These are phyloP conservation scores for Ramichloridium luteum DNA, from an alignment of 2,329 filamentous ascomycete species.

Conservation along the genomic window DNA sequence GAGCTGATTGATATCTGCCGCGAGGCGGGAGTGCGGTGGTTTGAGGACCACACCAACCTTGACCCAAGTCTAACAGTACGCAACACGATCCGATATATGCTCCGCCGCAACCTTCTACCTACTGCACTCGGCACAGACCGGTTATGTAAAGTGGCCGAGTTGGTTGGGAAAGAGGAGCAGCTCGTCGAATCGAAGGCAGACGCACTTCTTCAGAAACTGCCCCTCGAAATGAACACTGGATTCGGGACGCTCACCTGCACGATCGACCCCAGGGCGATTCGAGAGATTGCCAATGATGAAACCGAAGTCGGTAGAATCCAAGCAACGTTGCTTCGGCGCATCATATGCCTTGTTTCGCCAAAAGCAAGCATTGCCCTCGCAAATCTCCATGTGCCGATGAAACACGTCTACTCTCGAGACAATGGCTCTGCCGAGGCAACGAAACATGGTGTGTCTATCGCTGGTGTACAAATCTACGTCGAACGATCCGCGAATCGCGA, in stretches of 20 bases:
- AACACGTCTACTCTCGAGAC: too few relatives aligned
- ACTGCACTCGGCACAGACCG: slow-evolving; percentile 53
- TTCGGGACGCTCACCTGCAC: slow-evolving; percentile 19
- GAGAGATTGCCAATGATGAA: slow-evolving; percentile 1
- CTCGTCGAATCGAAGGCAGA: slow-evolving; percentile 42
- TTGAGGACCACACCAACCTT: slow-evolving; percentile 73
- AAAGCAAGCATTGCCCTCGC: not conserved
- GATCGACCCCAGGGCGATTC: slow-evolving; percentile 2
- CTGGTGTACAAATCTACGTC: not conserved
- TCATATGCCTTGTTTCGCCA: not conserved
- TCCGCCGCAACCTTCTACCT: slow-evolving; percentile 49
- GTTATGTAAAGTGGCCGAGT: slow-evolving; percentile 49
- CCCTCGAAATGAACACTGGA: slow-evolving; percentile 33
- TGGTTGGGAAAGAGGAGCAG: slow-evolving; percentile 35
- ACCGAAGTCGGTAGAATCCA: slow-evolving; percentile 1
- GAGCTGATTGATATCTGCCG: slow-evolving; percentile 64
- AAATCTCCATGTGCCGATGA: not conserved
- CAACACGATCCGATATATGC: slow-evolving; percentile 66
- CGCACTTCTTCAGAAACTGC: slow-evolving; percentile 39
- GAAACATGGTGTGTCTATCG: not conserved
- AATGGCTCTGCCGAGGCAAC: not conserved
- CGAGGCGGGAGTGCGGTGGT: slow-evolving; percentile 56
- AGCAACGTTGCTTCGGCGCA: not conserved
- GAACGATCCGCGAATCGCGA: not conserved
- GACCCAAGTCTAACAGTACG: slow-evolving; percentile 65